phyloP scores from a whole-genome alignment of 345 rosid species.

The Bretschneidera sinensis region DNA sequence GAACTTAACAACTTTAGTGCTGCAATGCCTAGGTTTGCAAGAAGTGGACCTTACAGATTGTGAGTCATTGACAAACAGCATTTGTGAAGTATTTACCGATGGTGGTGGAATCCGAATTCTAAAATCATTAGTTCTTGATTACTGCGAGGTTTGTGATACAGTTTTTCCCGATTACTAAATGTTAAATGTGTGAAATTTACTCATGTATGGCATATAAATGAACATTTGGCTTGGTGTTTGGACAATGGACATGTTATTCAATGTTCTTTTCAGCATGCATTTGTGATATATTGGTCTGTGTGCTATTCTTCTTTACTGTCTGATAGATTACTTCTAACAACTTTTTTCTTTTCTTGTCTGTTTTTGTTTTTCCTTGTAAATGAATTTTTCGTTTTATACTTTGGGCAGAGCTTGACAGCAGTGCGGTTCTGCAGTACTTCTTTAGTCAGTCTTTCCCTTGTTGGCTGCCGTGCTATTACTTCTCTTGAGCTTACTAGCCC shows the following conservation, averaged over 20 bases:
- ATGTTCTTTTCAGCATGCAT: neutral
- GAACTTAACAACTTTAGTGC: slow-evolving; percentile 65
- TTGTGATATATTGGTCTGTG: neutral
- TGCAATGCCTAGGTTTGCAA: slow-evolving; percentile 78
- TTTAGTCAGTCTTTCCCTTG: slow-evolving; percentile 76
- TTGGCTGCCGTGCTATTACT: slow-evolving; percentile 81
- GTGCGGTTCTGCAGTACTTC: slow-evolving; percentile 74
- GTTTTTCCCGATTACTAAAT: neutral
- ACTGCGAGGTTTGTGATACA: slow-evolving; percentile 67
- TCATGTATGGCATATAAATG: neutral
- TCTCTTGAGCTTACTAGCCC: slow-evolving; percentile 79
- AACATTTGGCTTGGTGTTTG: neutral
- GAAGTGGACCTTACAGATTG: slow-evolving; percentile 98
- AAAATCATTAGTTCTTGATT: slow-evolving; percentile 86
- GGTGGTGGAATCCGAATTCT: slow-evolving; percentile 94
- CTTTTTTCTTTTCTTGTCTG: neutral
- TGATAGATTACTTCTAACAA: neutral
- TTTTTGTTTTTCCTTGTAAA: slow-evolving; percentile 1
- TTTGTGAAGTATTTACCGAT: slow-evolving; percentile 80
- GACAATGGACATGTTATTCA: neutral
- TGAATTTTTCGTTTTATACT: slow-evolving; percentile 6
- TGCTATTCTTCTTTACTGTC: neutral
- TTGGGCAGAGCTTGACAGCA: slow-evolving; percentile 70
- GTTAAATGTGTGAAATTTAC: neutral
- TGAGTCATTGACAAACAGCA: slow-evolving; percentile 78